Conservation (phyloP, 2,329 filamentous ascomycete species). For the Monosporascus sp. region DNA sequence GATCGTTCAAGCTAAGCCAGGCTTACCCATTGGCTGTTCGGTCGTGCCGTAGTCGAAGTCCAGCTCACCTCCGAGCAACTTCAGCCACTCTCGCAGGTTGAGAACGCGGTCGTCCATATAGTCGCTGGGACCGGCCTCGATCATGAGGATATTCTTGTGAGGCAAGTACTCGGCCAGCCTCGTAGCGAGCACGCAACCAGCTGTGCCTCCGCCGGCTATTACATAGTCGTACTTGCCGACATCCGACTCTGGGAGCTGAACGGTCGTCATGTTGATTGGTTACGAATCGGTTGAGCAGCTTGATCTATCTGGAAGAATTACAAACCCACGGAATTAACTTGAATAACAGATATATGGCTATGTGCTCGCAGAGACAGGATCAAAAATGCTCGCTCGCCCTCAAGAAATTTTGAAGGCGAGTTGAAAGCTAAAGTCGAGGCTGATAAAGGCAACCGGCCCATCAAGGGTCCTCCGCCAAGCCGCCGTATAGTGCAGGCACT, state of each 20-base stretch:
- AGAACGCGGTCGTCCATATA: conserved; percentile 84
- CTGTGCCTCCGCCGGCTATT: conserved; percentile 79
- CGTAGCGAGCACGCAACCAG: conserved; percentile 77
- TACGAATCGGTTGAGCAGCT: not conserved
- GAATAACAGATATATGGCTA: too few relatives aligned
- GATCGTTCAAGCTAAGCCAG: not conserved
- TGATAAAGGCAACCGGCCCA: too few relatives aligned
- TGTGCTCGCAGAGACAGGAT: too few relatives aligned
- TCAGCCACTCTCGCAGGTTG: conserved; percentile 81
- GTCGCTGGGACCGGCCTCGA: conserved; percentile 86
- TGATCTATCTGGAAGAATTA: not conserved
- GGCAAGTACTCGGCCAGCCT: conserved; percentile 79
- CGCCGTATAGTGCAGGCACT: too few relatives aligned
- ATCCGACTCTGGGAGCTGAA: conserved; percentile 57
- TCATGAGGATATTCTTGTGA: conserved; percentile 71
- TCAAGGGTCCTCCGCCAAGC: too few relatives aligned
- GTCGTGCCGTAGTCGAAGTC: conserved; percentile 89
- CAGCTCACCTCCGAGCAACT: conserved; percentile 76
- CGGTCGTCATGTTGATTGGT: conserved; percentile 48
- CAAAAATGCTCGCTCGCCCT: too few relatives aligned
- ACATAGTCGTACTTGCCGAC: conserved; percentile 74
- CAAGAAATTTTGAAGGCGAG: too few relatives aligned
- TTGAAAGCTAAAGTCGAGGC: too few relatives aligned
- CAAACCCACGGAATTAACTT: too few relatives aligned
- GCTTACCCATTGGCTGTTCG: conserved; percentile 72